phyloP scores from a whole-genome alignment of 2,329 filamentous ascomycete genomes.

The Tolypocladium tundrense region DNA sequence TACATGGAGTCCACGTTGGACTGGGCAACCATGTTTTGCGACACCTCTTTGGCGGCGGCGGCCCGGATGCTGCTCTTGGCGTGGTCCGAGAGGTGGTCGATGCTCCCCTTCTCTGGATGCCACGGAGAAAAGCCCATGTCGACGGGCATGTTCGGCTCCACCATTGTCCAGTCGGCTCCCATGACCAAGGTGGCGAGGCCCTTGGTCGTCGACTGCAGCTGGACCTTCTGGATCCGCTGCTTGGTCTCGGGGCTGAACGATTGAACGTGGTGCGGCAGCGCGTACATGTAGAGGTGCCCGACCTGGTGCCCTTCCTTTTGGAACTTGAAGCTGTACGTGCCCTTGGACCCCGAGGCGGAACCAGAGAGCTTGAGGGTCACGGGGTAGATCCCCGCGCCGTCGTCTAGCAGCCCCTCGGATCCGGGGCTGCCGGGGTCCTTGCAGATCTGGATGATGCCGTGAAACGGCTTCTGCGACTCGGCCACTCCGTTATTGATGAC shows the following conservation, averaged over 20 bases:
- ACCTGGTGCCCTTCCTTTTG: conserved; percentile 54
- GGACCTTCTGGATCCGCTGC: conserved; percentile 43
- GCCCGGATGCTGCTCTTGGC: conserved; percentile 49
- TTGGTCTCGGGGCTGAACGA: conserved; percentile 55
- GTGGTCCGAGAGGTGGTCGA: conserved; percentile 36
- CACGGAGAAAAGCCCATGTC: conserved; percentile 73
- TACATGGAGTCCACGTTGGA: conserved; percentile 81
- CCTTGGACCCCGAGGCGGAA: conserved; percentile 44
- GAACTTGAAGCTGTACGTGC: conserved; percentile 66
- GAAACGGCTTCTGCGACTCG: conserved; percentile 56
- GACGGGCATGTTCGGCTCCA: conserved; percentile 61
- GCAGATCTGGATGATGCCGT: conserved; percentile 71
- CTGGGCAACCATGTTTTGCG: conserved; percentile 64
- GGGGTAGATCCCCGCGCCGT: conserved; percentile 65
- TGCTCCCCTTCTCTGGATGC: conserved; percentile 42
- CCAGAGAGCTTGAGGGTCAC: conserved; percentile 55
- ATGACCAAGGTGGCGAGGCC: conserved; percentile 65
- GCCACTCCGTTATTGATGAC: conserved; percentile 57
- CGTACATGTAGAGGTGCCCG: conserved; percentile 68
- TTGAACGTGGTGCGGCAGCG: conserved; percentile 73
- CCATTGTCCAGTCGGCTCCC: conserved; percentile 66
- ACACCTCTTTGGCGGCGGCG: conserved; percentile 61
- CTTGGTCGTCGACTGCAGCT: conserved; percentile 75
- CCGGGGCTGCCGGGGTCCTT: conserved; percentile 53
- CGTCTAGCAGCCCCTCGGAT: conserved; percentile 63